Conservation (phyloP, 2,329 filamentous ascomycete genomes). For the Verticillium albo-atrum region DNA sequence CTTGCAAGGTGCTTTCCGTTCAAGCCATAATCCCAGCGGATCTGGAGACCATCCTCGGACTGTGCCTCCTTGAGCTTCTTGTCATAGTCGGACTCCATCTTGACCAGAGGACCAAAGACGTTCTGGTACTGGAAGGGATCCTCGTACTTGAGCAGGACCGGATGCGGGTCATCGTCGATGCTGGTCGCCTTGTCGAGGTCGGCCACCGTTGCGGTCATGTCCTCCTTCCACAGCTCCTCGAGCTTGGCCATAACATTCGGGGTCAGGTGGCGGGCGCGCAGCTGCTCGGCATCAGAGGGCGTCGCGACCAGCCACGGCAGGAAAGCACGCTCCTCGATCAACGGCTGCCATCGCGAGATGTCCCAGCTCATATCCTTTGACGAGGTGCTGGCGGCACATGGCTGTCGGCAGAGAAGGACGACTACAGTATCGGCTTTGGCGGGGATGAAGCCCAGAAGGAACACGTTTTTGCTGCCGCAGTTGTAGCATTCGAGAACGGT, state of each 20-base stretch:
- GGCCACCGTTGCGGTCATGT: conserved; percentile 78
- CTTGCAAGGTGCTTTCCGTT: conserved; percentile 97
- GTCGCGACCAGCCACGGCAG: conserved; percentile 86
- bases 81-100: conserved; percentile 99
- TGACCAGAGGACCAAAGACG: conserved; percentile 94
- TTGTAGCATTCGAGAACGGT: conserved; percentile 98
- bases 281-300: conserved; percentile 90
- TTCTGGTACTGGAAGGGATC: conserved; percentile 99
- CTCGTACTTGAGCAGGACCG: conserved; percentile 89
- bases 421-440: conserved; percentile 98
- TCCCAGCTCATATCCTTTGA: conserved; percentile 99
- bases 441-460: conserved; percentile 94
- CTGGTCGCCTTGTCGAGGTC: conserved; percentile 89
- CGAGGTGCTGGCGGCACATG: conserved; percentile 89
- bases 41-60: conserved; percentile 89
- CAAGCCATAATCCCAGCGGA: conserved; percentile 90
- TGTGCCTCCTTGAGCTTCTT: conserved; percentile 98
- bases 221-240: conserved; percentile 98
- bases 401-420: conserved; percentile 91
- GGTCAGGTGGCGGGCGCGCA: conserved; percentile 87
- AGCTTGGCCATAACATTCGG: conserved; percentile 93
- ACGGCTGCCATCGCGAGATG: conserved; percentile 92
- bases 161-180: conserved; percentile 91
- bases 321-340: conserved; percentile 96
- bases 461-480: conserved; percentile 98